Evolutionary conservation across 2,329 filamentous ascomycete species (phyloP), one percentile per base, ranked within the genome.

Genomic region (Neonectria coccinea): DNA sequence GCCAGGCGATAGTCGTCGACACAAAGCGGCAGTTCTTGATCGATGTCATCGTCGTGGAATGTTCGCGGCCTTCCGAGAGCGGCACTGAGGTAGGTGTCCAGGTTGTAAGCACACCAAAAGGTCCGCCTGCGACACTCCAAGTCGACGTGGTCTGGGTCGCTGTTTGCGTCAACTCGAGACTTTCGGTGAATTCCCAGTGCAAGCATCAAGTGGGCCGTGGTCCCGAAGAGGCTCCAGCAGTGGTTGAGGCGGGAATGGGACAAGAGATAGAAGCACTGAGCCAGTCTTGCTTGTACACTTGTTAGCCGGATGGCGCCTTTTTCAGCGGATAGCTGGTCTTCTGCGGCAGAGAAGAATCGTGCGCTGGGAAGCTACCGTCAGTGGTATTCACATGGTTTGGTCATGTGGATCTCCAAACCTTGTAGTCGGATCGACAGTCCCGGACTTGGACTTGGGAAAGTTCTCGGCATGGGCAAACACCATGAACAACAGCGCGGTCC

Each of bases 11-110:
- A 62, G n/a, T 90, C 88, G 59, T 88, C 86, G 7, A 88, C 80
- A 22, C 79, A 76, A 8, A 80, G 78, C 0, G 88, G 88, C 14
- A 88, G 76, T 16, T 87, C 84, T 66, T 89, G 86, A 65, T 90
- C 88, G 55, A 90, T 89, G 59, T 90, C 88, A 48, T 90, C 88
- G 52, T 90, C 87, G 62, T 88, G 88, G 53, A 90, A 86, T 2
- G 88, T 82, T 16, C 85, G 77, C 1, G 89, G 89, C 18, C 88
- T 80, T 2, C 89, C 89, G 10, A 90, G 81, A 54, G 88, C 85
- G 20, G 86, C 85, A 59, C 88, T 88, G 12, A 91, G 80, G 65
- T 91, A 91, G 55, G 86, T 88, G 71, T 91, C 88, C 4, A 91
- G 77, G 14, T 83, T 86, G 70, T 91, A 91, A 0, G 86, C 85